Conservation (phyloP, 495 filamentous ascomycete genomes). For the Halenospora varia region DNA sequence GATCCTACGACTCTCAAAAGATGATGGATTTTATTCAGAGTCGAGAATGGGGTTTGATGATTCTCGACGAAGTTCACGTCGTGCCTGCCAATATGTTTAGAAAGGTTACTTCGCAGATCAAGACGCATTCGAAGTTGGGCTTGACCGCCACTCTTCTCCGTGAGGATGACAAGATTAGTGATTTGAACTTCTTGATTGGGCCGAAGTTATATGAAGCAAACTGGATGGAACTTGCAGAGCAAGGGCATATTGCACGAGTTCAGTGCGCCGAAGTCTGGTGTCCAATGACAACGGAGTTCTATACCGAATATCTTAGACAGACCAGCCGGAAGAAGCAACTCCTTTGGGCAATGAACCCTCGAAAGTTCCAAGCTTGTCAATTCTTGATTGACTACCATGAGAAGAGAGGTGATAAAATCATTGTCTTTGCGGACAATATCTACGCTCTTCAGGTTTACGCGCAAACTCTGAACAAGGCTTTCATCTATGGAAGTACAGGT, state of each 20-base stretch:
- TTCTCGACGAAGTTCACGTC: conserved; percentile 97
- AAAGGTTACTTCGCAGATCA: conserved; percentile 85
- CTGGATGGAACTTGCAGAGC: conserved; percentile 97
- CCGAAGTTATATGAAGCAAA: conserved; percentile 98
- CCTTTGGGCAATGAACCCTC: conserved; percentile 95
- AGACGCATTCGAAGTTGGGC: conserved; percentile 93
- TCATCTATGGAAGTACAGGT: conserved; percentile 87
- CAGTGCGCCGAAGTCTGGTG: conserved; percentile 99
- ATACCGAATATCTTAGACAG: conserved; percentile 82
- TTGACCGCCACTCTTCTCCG: conserved; percentile 90
- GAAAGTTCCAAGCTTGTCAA: conserved; percentile 94
- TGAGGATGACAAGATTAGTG: conserved; percentile 97
- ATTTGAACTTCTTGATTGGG: conserved; percentile 96
- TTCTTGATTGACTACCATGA: conserved; percentile 98
- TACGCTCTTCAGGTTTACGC: conserved; percentile 89
- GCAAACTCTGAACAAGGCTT: conserved; percentile 77
- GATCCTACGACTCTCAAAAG: conserved; percentile 90
- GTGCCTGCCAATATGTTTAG: conserved; percentile 95
- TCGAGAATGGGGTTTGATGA: conserved; percentile 98
- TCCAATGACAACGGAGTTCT: conserved; percentile 98
- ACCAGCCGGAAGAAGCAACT: conserved; percentile 65
- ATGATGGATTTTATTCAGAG: conserved; percentile 93
- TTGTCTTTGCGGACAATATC: conserved; percentile 98
- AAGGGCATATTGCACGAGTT: conserved; percentile 95
- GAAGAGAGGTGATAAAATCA: conserved; percentile 93